These are phyloP conservation scores for Pichia rugopelliculosa DNA, from an alignment of 805 yeast species.

Conservation along the genomic window DNA sequence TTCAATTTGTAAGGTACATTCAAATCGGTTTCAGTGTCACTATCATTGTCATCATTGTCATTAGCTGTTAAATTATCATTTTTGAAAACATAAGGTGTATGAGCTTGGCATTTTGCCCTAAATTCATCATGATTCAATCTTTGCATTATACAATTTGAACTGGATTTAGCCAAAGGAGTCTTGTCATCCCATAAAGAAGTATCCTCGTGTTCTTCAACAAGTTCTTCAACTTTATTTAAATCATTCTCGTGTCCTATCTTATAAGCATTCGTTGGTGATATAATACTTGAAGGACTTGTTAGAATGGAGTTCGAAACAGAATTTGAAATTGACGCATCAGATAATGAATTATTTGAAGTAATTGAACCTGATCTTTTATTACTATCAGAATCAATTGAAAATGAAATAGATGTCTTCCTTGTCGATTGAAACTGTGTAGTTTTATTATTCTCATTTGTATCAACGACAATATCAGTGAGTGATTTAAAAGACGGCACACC, in stretches of 20 bases:
- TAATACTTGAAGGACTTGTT: constrained; percentile 3
- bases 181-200: constrained; percentile 14
- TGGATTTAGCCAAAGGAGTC: constrained; percentile 5
- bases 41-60: no score
- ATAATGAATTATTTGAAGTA: constrained; percentile 13
- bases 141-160: constrained; percentile 1
- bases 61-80: no score
- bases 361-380: constrained; percentile 19
- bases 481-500: constrained; percentile 8
- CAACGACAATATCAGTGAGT: not conserved
- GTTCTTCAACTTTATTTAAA: constrained; percentile 9
- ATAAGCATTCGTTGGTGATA: not conserved
- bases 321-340: constrained; percentile 1
- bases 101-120: constrained; percentile 9
- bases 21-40: not conserved
- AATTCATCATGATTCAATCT: constrained; percentile 2
- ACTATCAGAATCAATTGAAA: constrained; percentile 12
- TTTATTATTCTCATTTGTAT: constrained; percentile 3
- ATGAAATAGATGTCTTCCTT: constrained; percentile 25
- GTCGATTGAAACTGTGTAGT: constrained; percentile 16
- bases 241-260: not conserved
- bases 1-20: not conserved
- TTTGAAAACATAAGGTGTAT: constrained; percentile 15
- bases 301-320: not conserved
- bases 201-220: constrained; percentile 8